Evolutionary conservation across 2,329 filamentous ascomycete species (phyloP).

Genomic region (Fusarium sp.): DNA sequence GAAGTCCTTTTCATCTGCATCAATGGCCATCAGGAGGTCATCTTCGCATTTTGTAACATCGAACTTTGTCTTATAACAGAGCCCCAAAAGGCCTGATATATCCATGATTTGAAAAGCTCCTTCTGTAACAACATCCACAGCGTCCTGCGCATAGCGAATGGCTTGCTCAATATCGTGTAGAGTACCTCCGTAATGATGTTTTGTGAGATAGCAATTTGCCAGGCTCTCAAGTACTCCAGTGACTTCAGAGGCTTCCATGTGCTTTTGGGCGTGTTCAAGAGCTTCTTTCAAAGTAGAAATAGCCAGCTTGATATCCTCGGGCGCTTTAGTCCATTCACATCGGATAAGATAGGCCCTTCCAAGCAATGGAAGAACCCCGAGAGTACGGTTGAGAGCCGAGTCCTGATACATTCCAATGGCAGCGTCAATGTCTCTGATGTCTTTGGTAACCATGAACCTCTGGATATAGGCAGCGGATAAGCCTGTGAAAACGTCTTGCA

Average conservation of each 20-base stretch:
- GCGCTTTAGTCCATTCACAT: no score
- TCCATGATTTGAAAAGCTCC: not conserved
- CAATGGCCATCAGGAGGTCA: not conserved
- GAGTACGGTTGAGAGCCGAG: no score
- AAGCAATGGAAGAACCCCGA: no score
- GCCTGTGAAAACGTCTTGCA: accelerated
- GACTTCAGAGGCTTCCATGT: no score
- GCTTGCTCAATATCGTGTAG: accelerated
- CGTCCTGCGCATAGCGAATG: not conserved
- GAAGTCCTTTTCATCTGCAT: not conserved
- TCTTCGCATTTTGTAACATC: not conserved
- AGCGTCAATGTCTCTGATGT: not conserved
- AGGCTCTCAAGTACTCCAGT: not conserved
- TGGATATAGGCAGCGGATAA: not conserved
- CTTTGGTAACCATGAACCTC: not conserved
- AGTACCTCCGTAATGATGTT: accelerated
- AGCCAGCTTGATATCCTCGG: no score
- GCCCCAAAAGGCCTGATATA: not conserved
- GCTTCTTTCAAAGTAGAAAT: no score
- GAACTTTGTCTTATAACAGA: not conserved
- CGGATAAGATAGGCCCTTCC: no score
- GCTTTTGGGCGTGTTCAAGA: no score
- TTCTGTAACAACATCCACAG: accelerated
- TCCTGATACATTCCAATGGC: not conserved
- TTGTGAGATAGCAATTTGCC: not conserved